Evolutionary conservation across 257 asterid species (phyloP).

Genomic region (Penstemon davidsonii): DNA sequence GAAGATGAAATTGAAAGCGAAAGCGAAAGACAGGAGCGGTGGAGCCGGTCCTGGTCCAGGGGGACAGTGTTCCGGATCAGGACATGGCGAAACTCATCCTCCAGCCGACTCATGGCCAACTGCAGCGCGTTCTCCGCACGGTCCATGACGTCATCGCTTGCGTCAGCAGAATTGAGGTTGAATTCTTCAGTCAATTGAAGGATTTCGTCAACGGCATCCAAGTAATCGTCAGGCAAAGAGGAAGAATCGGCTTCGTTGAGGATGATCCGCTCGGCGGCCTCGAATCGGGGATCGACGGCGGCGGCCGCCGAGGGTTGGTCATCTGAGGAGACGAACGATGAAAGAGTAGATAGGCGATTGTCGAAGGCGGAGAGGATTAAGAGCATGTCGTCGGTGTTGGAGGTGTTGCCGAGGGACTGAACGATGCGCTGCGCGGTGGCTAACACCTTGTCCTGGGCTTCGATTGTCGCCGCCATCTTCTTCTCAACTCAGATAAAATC

Average conservation of each 20-base stretch:
- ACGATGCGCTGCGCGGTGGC: constrained; percentile 95
- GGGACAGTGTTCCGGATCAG: constrained; percentile 59
- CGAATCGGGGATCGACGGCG: constrained; percentile 46
- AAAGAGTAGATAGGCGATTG: constrained; percentile 21
- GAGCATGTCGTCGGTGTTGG: constrained; percentile 73
- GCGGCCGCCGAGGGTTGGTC: too few species aligned
- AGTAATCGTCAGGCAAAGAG: constrained; percentile 46
- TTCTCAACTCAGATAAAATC: not conserved
- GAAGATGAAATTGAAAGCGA: constrained; percentile 37
- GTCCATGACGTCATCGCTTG: constrained; percentile 42
- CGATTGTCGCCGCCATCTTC: constrained; percentile 63
- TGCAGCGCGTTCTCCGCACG: constrained; percentile 82
- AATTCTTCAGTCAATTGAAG: constrained; percentile 68
- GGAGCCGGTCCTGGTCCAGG: constrained; percentile 67
- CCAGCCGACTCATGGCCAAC: constrained; percentile 77
- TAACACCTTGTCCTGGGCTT: constrained; percentile 76
- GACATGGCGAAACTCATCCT: constrained; percentile 81
- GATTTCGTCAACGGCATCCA: constrained; percentile 75
- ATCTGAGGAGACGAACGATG: constrained; percentile 4
- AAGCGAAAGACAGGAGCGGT: constrained; percentile 47
- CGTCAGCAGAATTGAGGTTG: constrained; percentile 38
- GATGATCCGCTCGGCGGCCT: constrained; percentile 61
- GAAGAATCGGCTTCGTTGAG: constrained; percentile 41
- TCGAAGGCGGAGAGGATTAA: constrained; percentile 61
- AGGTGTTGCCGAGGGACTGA: constrained; percentile 67